phyloP scores from a whole-genome alignment of 2,329 filamentous ascomycete species.

The Achaetomium macrosporum region DNA sequence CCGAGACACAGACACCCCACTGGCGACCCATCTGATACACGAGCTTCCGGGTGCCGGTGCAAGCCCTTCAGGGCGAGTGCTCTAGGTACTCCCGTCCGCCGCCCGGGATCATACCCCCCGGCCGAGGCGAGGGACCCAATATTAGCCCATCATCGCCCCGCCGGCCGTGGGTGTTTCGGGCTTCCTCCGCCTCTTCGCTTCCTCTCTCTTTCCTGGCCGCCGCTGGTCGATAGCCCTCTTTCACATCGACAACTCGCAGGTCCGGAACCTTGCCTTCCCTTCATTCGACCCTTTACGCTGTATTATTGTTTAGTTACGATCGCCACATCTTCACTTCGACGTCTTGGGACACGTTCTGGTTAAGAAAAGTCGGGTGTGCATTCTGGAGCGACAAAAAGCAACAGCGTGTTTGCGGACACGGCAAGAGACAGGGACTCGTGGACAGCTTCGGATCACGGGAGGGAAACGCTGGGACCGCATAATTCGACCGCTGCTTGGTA shows the following conservation, averaged over 20 bases:
- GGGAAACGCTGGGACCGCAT: conserved; percentile 1
- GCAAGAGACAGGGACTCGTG: conserved; percentile 20
- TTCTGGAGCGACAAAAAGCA: conserved; percentile 1
- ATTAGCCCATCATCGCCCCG: conserved; percentile 27
- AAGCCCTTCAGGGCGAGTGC: conserved; percentile 34
- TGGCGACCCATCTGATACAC: conserved; percentile 37
- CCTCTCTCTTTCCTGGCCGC: conserved; percentile 30
- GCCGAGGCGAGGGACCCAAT: conserved; percentile 22
- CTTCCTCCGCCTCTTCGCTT: conserved; percentile 26
- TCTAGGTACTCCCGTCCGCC: conserved; percentile 17
- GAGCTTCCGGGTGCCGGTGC: conserved; percentile 31
- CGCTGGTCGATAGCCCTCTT: conserved; percentile 49
- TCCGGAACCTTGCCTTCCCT: conserved; percentile 46
- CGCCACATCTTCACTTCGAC: conserved; percentile 22
- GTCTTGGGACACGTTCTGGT: conserved; percentile 4
- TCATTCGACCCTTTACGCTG: conserved; percentile 25
- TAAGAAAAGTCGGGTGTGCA: neutral
- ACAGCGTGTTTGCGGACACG: conserved; percentile 18
- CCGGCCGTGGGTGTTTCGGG: conserved; percentile 20
- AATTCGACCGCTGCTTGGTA: conserved; percentile 3
- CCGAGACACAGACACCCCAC: conserved; percentile 32
- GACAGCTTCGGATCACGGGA: neutral
- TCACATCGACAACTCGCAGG: conserved; percentile 45
- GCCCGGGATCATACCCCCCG: conserved; percentile 15
- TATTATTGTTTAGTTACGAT: conserved; percentile 27